A percentile compares a stretch with the other conserved stretches of the same genome.
Evolutionary conservation across 2,329 filamentous ascomycete genomes (phyloP).

Genomic region (Akanthomyces muscarius): DNA sequence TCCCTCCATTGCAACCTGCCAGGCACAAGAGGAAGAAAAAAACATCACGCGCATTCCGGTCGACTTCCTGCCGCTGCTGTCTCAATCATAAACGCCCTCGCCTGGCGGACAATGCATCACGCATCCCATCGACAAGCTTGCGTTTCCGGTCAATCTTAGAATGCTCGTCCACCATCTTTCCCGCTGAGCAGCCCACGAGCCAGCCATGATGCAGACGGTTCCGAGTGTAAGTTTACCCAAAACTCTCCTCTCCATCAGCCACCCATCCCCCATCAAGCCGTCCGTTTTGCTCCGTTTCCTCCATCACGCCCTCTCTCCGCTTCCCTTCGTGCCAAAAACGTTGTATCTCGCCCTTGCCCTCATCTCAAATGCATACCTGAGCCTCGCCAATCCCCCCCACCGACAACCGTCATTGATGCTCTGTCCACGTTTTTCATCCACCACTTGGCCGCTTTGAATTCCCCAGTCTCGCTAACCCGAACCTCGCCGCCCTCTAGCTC

Average conservation of each 20-base stretch:
- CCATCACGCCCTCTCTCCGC: conserved; percentile 2
- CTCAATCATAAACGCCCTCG: not conserved
- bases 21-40: not conserved
- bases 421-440: not conserved
- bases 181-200: conserved; percentile 35
- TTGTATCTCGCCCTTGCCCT: conserved; percentile 15
- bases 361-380: conserved; percentile 17
- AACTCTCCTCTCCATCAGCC: conserved; percentile 4
- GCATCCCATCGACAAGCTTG: conserved; percentile 8
- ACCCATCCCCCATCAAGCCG: conserved; percentile 2
- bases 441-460: not conserved
- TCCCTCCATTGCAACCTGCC: not conserved
- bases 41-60: conserved; percentile 10
- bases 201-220: conserved; percentile 51
- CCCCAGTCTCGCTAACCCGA: conserved; percentile 5
- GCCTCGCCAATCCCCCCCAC: conserved; percentile 1
- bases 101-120: conserved; percentile 12
- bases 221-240: conserved; percentile 41
- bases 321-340: not conserved
- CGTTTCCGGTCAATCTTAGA: conserved; percentile 24
- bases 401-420: not conserved
- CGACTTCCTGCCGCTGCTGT: not conserved
- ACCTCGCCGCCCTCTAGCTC: conserved; percentile 39
- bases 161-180: conserved; percentile 35
- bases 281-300: conserved; percentile 17